These are phyloP conservation scores for Monosporozyma solicola DNA, from an alignment of 805 yeast species.

Conservation along the genomic window DNA sequence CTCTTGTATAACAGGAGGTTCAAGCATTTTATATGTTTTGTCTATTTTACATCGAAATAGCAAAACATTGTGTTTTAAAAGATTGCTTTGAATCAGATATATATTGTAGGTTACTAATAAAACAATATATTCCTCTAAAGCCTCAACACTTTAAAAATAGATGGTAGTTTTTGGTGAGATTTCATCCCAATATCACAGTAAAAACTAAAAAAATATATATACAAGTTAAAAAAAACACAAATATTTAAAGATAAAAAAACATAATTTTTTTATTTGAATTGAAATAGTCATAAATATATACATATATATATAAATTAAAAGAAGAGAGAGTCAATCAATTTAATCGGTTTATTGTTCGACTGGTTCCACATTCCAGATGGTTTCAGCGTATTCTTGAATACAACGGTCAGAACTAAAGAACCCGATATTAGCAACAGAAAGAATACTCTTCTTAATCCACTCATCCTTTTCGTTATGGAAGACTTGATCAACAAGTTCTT, in stretches of 20 bases:
- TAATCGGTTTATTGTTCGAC: constrained; percentile 16
- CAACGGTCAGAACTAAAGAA: constrained; percentile 88
- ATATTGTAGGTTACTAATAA: no score
- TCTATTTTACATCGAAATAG: no score
- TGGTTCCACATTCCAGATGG: constrained; percentile 90
- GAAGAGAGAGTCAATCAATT: not conserved
- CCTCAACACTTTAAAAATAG: no score
- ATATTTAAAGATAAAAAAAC: not conserved
- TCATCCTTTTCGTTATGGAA: constrained; percentile 50
- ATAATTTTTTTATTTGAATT: not conserved
- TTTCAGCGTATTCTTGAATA: constrained; percentile 84
- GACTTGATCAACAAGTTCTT: constrained; percentile 62
- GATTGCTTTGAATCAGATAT: no score
- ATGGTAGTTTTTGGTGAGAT: no score
- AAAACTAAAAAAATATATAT: no score
- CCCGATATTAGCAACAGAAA: constrained; percentile 86
- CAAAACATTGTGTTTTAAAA: no score
- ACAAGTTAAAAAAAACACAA: no score
- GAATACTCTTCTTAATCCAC: constrained; percentile 72
- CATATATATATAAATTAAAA: not conserved
- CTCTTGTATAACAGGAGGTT: no score
- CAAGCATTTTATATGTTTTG: no score
- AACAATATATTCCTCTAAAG: no score
- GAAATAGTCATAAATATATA: not conserved
- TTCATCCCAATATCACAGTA: no score